phyloP scores from a whole-genome alignment of 257 asterid species.

The Primulina huaijiensis region DNA sequence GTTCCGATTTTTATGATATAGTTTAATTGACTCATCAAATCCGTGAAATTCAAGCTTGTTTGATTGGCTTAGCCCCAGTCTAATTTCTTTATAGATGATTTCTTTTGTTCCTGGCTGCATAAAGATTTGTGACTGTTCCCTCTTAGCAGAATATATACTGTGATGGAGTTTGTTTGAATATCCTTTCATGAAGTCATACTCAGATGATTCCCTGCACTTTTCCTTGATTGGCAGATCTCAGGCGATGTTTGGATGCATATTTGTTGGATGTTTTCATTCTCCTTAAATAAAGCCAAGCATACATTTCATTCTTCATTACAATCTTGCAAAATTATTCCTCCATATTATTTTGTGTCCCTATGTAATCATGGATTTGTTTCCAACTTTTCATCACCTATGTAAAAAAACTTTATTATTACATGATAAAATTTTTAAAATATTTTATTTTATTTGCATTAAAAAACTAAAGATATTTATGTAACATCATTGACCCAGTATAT shows the following conservation, averaged over 20 bases:
- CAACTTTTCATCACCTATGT: neutral
- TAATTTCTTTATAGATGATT: too few relatives aligned
- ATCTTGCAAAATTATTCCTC: neutral
- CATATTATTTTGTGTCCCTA: neutral
- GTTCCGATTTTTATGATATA: too few relatives aligned
- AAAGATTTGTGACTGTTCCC: too few relatives aligned
- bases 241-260: neutral
- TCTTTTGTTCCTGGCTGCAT: too few relatives aligned
- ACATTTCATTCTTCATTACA: neutral
- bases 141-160: too few relatives aligned
- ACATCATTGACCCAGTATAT: neutral
- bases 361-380: neutral
- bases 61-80: too few relatives aligned
- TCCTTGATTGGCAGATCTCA: neutral
- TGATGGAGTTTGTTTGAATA: neutral
- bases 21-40: too few relatives aligned
- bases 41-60: too few relatives aligned
- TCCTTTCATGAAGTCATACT: neutral
- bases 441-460: neutral
- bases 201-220: neutral
- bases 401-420: too few relatives aligned
- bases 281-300: neutral
- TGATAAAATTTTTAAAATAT: too few relatives aligned
- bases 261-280: neutral
- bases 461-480: neutral